Evolutionary conservation across 2,329 filamentous ascomycete genomes (phyloP).

Genomic region (Colletotrichum eremochloae): DNA sequence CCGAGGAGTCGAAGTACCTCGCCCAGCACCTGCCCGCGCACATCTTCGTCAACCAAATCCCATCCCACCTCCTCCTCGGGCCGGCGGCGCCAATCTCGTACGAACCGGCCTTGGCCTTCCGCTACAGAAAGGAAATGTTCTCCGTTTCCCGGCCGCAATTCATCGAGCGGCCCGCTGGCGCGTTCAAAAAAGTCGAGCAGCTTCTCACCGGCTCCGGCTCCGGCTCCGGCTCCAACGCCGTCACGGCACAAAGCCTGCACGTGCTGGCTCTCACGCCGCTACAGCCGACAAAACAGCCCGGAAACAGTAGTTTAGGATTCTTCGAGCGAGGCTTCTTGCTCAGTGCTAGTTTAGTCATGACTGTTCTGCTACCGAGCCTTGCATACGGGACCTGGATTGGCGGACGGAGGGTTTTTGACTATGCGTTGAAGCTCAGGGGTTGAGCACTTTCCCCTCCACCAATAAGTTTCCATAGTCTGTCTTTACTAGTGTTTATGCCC

Average conservation of each 20-base stretch:
- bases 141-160: conserved; percentile 34
- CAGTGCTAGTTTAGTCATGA: conserved; percentile 37
- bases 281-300: conserved; percentile 30
- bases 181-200: conserved; percentile 25
- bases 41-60: conserved; percentile 69
- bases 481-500: background rate
- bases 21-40: conserved; percentile 66
- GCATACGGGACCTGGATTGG: conserved; percentile 39
- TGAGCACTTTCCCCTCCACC: background rate
- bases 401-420: conserved; percentile 33
- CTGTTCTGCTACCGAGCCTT: conserved; percentile 27
- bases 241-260: conserved; percentile 17
- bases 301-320: conserved; percentile 33
- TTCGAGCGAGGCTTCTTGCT: conserved; percentile 35
- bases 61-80: conserved; percentile 60
- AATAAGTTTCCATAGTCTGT: background rate
- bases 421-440: conserved; percentile 25
- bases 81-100: conserved; percentile 29
- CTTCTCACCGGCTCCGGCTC: conserved; percentile 18
- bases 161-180: conserved; percentile 20
- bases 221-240: background rate
- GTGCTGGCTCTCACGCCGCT: conserved; percentile 24
- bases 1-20: conserved; percentile 68
- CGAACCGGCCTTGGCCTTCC: conserved; percentile 22
- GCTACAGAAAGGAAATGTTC: conserved; percentile 38